Percentiles rank a stretch among this genome's conserved stretches.
Evolutionary conservation across 805 yeast species (phyloP).

Genomic region (Yarrowia sp.): DNA sequence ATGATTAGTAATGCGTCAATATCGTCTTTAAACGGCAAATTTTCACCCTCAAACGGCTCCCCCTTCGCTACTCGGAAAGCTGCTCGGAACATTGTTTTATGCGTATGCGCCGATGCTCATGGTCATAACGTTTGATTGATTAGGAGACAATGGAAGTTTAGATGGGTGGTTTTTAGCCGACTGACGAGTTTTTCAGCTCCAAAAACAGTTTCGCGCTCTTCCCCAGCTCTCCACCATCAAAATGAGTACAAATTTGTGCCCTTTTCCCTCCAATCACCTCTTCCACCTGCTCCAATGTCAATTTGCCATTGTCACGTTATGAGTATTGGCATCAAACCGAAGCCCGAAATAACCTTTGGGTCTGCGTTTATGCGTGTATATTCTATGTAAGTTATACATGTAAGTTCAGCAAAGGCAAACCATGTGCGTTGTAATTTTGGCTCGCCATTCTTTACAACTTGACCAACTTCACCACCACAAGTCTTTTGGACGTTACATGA

Average conservation of each 20-base stretch:
- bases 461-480: neutral
- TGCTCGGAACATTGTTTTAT: neutral
- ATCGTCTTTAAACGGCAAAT: no score
- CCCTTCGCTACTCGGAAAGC: no score
- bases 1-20: no score
- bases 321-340: conserved; percentile 5
- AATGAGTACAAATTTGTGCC: conserved; percentile 4
- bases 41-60: no score
- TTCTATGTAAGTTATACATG: conserved; percentile 18
- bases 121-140: neutral
- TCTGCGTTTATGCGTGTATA: conserved; percentile 16
- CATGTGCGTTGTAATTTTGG: conserved; percentile 22
- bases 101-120: neutral
- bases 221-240: neutral
- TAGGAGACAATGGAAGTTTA: neutral
- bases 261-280: neutral
- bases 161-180: no score
- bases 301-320: neutral
- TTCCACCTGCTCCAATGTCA: neutral
- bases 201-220: no score
- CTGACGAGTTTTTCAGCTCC: no score
- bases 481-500: conserved; percentile 1
- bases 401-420: conserved; percentile 21
- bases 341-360: neutral
- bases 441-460: neutral